phyloP scores from a whole-genome alignment of 2,329 filamentous ascomycete genomes.

The Ophiostoma angusticollis region DNA sequence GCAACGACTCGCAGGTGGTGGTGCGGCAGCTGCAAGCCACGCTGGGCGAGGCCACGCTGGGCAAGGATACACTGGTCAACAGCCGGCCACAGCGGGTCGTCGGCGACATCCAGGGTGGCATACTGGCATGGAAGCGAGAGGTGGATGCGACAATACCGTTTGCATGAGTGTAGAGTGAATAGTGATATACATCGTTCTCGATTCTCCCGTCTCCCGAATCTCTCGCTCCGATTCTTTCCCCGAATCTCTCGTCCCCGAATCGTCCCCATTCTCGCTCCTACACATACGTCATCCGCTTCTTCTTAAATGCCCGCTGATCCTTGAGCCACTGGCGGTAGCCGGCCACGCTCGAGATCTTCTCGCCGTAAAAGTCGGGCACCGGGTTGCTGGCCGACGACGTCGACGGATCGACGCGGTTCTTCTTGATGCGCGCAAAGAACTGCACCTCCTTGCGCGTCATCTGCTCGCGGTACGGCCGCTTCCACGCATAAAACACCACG shows the following conservation, averaged over 20 bases:
- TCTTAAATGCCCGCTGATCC: slow-evolving; percentile 93
- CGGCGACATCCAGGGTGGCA: slow-evolving; percentile 58
- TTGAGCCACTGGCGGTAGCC: slow-evolving; percentile 94
- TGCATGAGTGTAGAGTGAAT: slow-evolving; percentile 22
- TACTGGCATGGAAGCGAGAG: slow-evolving; percentile 57
- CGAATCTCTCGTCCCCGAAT: too few species aligned
- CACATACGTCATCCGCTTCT: slow-evolving; percentile 61
- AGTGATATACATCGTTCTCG: neutral
- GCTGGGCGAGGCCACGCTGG: slow-evolving; percentile 37
- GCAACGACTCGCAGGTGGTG: slow-evolving; percentile 67
- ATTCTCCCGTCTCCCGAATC: neutral
- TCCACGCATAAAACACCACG: slow-evolving; percentile 62
- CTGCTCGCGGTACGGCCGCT: slow-evolving; percentile 56
- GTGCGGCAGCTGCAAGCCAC: slow-evolving; percentile 53
- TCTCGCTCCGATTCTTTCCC: neutral
- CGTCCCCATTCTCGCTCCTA: too few species aligned
- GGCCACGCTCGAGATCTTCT: slow-evolving; percentile 87
- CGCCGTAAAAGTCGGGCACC: slow-evolving; percentile 94
- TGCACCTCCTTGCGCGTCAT: slow-evolving; percentile 81
- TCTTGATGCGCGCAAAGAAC: slow-evolving; percentile 86
- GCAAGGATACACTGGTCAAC: too few species aligned
- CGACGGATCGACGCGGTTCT: slow-evolving; percentile 80
- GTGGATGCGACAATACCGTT: slow-evolving; percentile 49
- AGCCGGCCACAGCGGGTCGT: too few species aligned
- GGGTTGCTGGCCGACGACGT: slow-evolving; percentile 85